Conservation (phyloP, 2,329 filamentous ascomycete species). For the Domatiomyces catenatus region DNA sequence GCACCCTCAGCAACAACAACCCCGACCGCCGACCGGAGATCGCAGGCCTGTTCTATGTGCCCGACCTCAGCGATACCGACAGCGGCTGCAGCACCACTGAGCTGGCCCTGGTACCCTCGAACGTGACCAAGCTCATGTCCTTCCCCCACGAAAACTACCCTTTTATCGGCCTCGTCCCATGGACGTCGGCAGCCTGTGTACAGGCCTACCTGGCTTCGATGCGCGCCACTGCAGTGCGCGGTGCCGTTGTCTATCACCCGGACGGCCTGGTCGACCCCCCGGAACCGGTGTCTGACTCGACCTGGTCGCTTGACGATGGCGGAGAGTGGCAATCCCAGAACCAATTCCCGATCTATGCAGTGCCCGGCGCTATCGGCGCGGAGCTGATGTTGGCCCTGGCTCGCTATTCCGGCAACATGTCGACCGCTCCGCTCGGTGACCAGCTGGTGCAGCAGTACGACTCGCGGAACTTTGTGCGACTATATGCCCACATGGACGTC, state of each 20-base stretch:
- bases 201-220: conserved; percentile 51
- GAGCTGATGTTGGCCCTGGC: conserved; percentile 57
- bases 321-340: conserved; percentile 57
- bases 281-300: conserved; percentile 45
- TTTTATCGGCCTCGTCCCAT: conserved; percentile 70
- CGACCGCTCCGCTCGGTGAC: conserved; percentile 19
- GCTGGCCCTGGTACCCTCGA: conserved; percentile 51
- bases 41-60: conserved; percentile 72
- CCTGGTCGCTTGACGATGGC: conserved; percentile 57
- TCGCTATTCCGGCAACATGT: conserved; percentile 62
- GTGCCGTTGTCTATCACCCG: conserved; percentile 41
- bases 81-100: conserved; percentile 50
- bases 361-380: conserved; percentile 52
- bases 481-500: conserved; percentile 26
- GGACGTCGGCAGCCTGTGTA: conserved; percentile 62
- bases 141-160: conserved; percentile 53
- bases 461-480: conserved; percentile 31
- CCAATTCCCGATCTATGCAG: conserved; percentile 67
- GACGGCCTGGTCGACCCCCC: conserved; percentile 40
- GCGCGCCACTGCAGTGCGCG: conserved; percentile 46
- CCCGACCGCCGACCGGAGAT: conserved; percentile 47
- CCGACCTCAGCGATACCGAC: conserved; percentile 40
- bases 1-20: conserved; percentile 58
- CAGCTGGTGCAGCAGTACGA: conserved; percentile 25
- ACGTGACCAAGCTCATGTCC: conserved; percentile 58